Conservation (phyloP, 805 yeast species). For the Pichia pseudocactophila region DNA sequence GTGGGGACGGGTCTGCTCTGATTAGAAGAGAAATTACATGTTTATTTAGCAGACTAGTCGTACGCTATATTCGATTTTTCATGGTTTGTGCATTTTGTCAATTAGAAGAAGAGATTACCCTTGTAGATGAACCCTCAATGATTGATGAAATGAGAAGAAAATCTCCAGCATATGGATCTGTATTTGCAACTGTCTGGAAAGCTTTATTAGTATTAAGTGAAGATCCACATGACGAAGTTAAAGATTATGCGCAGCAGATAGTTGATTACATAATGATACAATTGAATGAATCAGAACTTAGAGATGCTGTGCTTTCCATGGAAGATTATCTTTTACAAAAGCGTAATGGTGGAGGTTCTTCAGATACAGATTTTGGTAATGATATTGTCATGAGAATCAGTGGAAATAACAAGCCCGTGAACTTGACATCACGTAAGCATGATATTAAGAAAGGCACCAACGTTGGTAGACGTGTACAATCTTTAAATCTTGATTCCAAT, state of each 20-base stretch:
- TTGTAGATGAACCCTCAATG: slow-evolving; percentile 50
- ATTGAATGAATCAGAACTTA: slow-evolving; percentile 56
- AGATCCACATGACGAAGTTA: slow-evolving; percentile 83
- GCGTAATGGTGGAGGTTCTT: slow-evolving; percentile 13
- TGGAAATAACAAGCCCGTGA: not conserved
- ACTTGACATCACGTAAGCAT: not conserved
- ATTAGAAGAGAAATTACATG: slow-evolving; percentile 80
- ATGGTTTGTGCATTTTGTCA: slow-evolving; percentile 81
- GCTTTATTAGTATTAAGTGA: slow-evolving; percentile 69
- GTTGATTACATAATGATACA: slow-evolving; percentile 64
- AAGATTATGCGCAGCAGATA: slow-evolving; percentile 58
- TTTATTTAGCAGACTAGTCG: slow-evolving; percentile 66
- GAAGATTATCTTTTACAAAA: slow-evolving; percentile 53
- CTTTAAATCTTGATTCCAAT: slow-evolving; percentile 15
- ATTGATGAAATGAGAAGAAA: slow-evolving; percentile 57
- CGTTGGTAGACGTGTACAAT: slow-evolving; percentile 19
- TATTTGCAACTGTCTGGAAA: slow-evolving; percentile 83
- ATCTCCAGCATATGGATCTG: slow-evolving; percentile 79
- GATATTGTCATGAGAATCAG: slow-evolving; percentile 1
- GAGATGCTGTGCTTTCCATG: slow-evolving; percentile 56
- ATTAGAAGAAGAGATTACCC: slow-evolving; percentile 67
- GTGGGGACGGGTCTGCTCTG: slow-evolving; percentile 83
- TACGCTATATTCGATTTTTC: slow-evolving; percentile 63
- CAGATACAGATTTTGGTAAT: slow-evolving; percentile 1
- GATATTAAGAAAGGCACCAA: not conserved